These are phyloP conservation scores for Discostella stelligera DNA, from an alignment of 352 stramenopile species.

Conservation along the genomic window DNA sequence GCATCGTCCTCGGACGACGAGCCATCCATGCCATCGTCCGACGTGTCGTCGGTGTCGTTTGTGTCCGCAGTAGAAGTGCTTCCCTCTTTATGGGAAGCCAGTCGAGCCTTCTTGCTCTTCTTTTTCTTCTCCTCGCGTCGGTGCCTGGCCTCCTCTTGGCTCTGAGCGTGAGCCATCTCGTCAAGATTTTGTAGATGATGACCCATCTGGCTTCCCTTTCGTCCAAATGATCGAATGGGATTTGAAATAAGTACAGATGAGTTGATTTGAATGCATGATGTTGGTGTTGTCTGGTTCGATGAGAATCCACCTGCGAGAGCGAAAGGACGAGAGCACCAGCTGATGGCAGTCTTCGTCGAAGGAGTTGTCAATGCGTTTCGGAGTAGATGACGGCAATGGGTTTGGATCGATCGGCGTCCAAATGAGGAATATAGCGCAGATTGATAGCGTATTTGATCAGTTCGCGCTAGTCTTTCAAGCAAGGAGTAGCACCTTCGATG, in stretches of 20 bases:
- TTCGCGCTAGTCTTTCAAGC: neutral
- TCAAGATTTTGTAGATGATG: constrained; percentile 65
- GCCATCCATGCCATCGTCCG: constrained; percentile 19
- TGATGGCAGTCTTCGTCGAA: neutral
- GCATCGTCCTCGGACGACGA: constrained; percentile 37
- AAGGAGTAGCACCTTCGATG: constrained; percentile 1
- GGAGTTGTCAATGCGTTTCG: neutral
- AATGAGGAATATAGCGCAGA: neutral
- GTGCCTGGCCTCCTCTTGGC: constrained; percentile 60
- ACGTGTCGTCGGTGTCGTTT: constrained; percentile 2
- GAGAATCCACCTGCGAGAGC: too few species aligned
- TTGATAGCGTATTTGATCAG: neutral
- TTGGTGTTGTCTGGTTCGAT: neutral
- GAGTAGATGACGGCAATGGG: neutral
- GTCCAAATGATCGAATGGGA: constrained; percentile 24
- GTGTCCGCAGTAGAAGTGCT: neutral
- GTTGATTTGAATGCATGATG: neutral
- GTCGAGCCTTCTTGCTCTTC: constrained; percentile 51
- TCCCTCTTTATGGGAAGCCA: constrained; percentile 26
- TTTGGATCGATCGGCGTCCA: constrained; percentile 6
- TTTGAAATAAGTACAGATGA: neutral
- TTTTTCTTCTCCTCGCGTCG: constrained; percentile 75
- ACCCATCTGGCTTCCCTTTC: constrained; percentile 65
- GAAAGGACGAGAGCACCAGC: neutral
- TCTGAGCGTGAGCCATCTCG: constrained; percentile 56